phyloP scores from a whole-genome alignment of 2,329 filamentous ascomycete genomes.

The Macrophomina tecta region DNA sequence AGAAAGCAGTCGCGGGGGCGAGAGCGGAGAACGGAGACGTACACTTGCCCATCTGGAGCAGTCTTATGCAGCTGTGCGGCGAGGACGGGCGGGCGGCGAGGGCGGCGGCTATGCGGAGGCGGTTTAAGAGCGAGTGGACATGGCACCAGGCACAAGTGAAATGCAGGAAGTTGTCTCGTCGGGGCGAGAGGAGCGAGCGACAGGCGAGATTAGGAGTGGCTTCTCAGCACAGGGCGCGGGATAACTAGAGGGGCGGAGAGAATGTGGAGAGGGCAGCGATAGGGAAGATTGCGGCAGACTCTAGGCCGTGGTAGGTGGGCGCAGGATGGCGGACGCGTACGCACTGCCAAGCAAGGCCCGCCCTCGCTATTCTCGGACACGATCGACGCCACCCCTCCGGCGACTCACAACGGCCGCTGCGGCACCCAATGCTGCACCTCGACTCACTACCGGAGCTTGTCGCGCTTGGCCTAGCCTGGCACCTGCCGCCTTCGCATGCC shows the following conservation, averaged over 20 bases:
- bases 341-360: slow-evolving; percentile 20
- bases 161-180: neutral
- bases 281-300: slow-evolving; percentile 18
- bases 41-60: slow-evolving; percentile 49
- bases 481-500: neutral
- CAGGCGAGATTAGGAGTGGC: slow-evolving; percentile 10
- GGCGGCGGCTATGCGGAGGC: slow-evolving; percentile 16
- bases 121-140: slow-evolving; percentile 23
- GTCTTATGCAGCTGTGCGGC: slow-evolving; percentile 16
- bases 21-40: slow-evolving; percentile 35
- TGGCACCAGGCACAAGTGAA: slow-evolving; percentile 27
- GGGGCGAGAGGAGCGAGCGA: slow-evolving; percentile 21
- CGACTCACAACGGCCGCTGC: slow-evolving; percentile 18
- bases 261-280: slow-evolving; percentile 27
- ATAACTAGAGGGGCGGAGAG: slow-evolving; percentile 7
- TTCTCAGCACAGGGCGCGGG: slow-evolving; percentile 2
- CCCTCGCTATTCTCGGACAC: slow-evolving; percentile 20
- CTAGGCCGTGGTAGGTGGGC: slow-evolving; percentile 17
- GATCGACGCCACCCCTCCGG: slow-evolving; percentile 18
- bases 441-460: slow-evolving; percentile 14
- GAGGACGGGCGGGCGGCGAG: neutral
- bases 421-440: slow-evolving; percentile 15
- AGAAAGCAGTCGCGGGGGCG: neutral
- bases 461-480: neutral
- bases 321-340: slow-evolving; percentile 23